Evolutionary conservation across 768 basidiomycete species (phyloP), one percentile per base, ranked within the genome.

Genomic region (Megacollybia marginata): DNA sequence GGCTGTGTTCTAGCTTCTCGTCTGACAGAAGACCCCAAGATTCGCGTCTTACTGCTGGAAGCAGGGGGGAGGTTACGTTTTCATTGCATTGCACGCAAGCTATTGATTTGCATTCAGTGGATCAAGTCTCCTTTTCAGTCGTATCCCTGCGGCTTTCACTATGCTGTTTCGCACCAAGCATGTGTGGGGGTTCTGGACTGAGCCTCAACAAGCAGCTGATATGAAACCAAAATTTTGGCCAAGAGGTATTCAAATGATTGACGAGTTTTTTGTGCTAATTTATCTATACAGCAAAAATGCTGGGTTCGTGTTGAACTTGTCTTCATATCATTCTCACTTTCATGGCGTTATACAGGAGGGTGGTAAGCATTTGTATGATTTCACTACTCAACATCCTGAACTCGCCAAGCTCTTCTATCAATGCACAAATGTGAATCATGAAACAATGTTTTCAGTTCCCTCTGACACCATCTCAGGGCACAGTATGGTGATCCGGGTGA

Each of bases 401-500:
- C 16, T 31, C 35, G 44, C 28, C 32, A 83, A 80, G 81, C 54
- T 80, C 83, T 5, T 75, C 82, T 7, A 79, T 85, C 48, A 88
- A 88, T 56, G 83, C 84, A 4, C 71, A 73, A 55, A 72, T 75
- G 73, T 52, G 64, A 11, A 47, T 49, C n/a, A 32, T 19, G 13
- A 33, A 19, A 16, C 23, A 40, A 16, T 19, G 7, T 33, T n/a
- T 31, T 9, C 38, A 2, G 28, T 9, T 11, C 38, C 20, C 49
- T 45, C 44, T 10, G 23, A 28, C 23, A 28, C 4, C 23, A 28
- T 49, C 20, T 10, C 34, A 72, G 76, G 75, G 79, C 79, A 47
- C 85, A 87, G 10, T 80, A 79, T 46, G 84, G 84, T 5, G 75
- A 83, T 8, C 81, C 85, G 2, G 76, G 79, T 1, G 85, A 88